A percentile compares a stretch with the other conserved stretches of the same genome.
These are phyloP conservation scores for Nicotiana knightiana DNA, from an alignment of 257 asterid species.

Conservation along the genomic window DNA sequence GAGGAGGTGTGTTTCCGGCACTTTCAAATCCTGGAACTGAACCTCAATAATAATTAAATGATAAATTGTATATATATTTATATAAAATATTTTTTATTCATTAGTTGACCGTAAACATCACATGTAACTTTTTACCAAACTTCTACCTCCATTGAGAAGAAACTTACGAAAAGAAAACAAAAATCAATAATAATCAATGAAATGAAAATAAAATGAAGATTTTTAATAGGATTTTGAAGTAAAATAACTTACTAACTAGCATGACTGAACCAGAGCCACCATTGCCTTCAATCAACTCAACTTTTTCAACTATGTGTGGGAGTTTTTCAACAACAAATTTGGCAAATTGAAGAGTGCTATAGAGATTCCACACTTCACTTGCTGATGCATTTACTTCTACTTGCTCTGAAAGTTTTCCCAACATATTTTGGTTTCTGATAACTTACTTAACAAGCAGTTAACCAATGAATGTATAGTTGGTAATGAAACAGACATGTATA, in stretches of 20 bases:
- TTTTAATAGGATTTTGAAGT: background rate
- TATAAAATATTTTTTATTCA: too few relatives aligned
- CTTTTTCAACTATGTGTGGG: background rate
- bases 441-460: background rate
- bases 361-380: background rate
- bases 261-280: background rate
- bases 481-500: background rate
- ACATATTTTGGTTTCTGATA: background rate
- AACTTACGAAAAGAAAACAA: too few relatives aligned
- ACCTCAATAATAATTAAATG: too few relatives aligned
- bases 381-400: background rate
- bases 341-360: background rate
- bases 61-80: too few relatives aligned
- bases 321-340: background rate
- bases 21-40: too few relatives aligned
- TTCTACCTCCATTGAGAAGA: too few relatives aligned
- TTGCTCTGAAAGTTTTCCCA: background rate
- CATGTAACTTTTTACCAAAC: too few relatives aligned
- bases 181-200: too few relatives aligned
- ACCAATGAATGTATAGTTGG: background rate
- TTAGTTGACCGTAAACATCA: too few relatives aligned
- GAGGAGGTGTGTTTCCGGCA: too few relatives aligned
- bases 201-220: too few relatives aligned
- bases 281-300: slow-evolving; percentile 5
- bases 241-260: background rate